Percentiles rank a stretch among this genome's conserved stretches.
phyloP scores from a whole-genome alignment of 2,329 filamentous ascomycete species.

The Ophiostoma ips region DNA sequence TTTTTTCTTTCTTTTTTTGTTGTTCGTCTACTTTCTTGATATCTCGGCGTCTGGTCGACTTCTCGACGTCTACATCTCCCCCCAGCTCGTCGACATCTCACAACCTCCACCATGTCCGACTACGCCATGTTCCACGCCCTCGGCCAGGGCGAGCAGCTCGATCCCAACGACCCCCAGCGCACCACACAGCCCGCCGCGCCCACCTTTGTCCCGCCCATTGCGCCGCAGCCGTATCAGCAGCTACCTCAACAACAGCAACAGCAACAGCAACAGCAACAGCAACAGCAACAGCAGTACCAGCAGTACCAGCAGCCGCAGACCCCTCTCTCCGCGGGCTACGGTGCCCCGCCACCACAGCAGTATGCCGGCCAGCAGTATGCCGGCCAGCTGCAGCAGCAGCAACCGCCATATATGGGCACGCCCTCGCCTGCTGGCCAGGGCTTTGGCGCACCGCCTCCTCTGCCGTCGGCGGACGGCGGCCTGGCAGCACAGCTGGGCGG shows the following conservation, averaged over 20 bases:
- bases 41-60: not conserved
- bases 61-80: not conserved
- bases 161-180: constrained; percentile 37
- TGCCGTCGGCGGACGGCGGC: constrained; percentile 28
- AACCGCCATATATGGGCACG: constrained; percentile 23
- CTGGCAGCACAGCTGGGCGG: constrained; percentile 64
- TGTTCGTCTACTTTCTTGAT: not conserved
- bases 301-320: not conserved
- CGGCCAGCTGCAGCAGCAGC: constrained; percentile 14
- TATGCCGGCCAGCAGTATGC: constrained; percentile 12
- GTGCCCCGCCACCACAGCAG: constrained; percentile 14
- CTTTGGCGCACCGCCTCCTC: constrained; percentile 15
- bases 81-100: not conserved
- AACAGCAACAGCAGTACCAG: not conserved
- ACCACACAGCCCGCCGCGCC: constrained; percentile 26
- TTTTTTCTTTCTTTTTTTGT: not conserved
- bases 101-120: constrained; percentile 22
- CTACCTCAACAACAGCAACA: constrained; percentile 15
- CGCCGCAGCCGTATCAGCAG: constrained; percentile 37
- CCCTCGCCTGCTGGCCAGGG: constrained; percentile 11
- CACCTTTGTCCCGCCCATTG: constrained; percentile 39
- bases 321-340: constrained; percentile 20
- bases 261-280: constrained; percentile 23
- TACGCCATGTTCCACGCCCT: constrained; percentile 38
- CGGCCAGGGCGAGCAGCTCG: constrained; percentile 33